A percentile compares a stretch with the other conserved stretches of the same genome.
These are phyloP conservation scores for Vitis hybrid DNA, from an alignment of 177 flowering plant species.

Conservation along the genomic window DNA sequence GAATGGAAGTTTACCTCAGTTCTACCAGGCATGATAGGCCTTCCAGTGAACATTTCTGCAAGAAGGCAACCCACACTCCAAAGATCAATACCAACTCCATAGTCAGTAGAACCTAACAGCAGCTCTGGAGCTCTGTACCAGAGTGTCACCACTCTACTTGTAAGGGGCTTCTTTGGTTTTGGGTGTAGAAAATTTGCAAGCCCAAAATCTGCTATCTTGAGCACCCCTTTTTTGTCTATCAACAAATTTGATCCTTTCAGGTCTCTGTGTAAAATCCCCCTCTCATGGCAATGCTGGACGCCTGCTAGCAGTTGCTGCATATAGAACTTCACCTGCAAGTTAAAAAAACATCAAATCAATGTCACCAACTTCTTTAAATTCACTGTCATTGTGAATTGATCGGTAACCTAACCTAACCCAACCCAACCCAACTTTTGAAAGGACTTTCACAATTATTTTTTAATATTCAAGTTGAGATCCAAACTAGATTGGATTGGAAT, in stretches of 20 bases:
- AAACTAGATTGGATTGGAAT: no score
- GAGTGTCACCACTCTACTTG: conserved; percentile 54
- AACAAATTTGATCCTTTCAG: conserved; percentile 47
- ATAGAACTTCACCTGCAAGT: conserved; percentile 42
- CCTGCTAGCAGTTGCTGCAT: conserved; percentile 53
- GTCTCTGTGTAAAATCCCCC: conserved; percentile 53
- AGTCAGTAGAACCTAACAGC: conserved; percentile 44
- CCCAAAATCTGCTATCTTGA: conserved; percentile 59
- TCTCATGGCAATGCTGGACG: conserved; percentile 47
- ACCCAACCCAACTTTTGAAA: no score
- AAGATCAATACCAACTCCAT: conserved; percentile 52
- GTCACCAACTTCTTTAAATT: no score
- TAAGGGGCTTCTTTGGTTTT: conserved; percentile 29
- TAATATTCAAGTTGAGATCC: no score
- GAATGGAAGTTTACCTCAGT: conserved; percentile 33
- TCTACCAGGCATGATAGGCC: conserved; percentile 50
- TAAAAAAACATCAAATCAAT: not conserved
- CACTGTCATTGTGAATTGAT: no score
- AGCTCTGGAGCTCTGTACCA: conserved; percentile 68
- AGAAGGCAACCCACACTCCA: conserved; percentile 61
- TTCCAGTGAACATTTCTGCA: conserved; percentile 48
- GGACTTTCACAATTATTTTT: no score
- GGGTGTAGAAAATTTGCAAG: conserved; percentile 35
- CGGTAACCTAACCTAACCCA: no score
- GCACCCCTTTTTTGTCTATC: conserved; percentile 36